Percentiles rank a stretch among this genome's conserved stretches.
These are phyloP conservation scores for Chenopodium quinoa DNA, from an alignment of 148 eudicot genomes.

Conservation along the genomic window DNA sequence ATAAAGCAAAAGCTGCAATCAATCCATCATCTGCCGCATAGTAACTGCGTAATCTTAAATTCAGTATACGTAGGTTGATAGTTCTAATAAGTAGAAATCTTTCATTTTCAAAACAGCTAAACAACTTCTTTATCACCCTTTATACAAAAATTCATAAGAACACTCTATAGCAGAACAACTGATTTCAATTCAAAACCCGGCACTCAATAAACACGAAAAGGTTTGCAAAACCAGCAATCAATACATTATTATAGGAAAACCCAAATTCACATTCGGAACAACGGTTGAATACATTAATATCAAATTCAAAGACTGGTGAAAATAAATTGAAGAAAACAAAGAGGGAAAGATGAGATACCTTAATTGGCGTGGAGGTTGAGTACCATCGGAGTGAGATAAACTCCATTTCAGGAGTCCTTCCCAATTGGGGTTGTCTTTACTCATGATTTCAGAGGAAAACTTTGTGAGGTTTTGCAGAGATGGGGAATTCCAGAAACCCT, in stretches of 20 bases:
- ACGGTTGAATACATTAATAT: too few species aligned
- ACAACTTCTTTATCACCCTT: too few species aligned
- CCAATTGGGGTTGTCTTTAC: slow-evolving; percentile 72
- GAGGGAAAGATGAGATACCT: slow-evolving; percentile 39
- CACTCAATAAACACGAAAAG: not conserved
- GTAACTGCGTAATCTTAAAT: too few species aligned
- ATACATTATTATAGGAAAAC: too few species aligned
- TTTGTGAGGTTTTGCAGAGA: too few species aligned
- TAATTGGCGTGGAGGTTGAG: slow-evolving; percentile 54
- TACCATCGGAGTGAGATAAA: slow-evolving; percentile 78
- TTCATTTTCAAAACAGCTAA: not conserved
- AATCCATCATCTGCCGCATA: too few species aligned
- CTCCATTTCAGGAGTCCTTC: slow-evolving; percentile 94
- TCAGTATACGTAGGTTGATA: not conserved
- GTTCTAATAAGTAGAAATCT: not conserved
- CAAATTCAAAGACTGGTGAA: too few species aligned
- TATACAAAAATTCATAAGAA: not conserved
- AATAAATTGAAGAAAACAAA: not conserved
- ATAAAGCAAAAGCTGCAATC: not conserved
- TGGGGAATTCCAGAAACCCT: too few species aligned
- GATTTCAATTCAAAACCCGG: not conserved
- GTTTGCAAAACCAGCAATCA: not conserved
- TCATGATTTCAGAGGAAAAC: slow-evolving; percentile 9
- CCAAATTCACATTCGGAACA: too few species aligned
- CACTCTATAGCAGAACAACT: not conserved